A percentile compares a stretch with the other conserved stretches of the same genome.
Conservation (phyloP, 2,329 filamentous ascomycete genomes). For the Escovopsis weberi region DNA sequence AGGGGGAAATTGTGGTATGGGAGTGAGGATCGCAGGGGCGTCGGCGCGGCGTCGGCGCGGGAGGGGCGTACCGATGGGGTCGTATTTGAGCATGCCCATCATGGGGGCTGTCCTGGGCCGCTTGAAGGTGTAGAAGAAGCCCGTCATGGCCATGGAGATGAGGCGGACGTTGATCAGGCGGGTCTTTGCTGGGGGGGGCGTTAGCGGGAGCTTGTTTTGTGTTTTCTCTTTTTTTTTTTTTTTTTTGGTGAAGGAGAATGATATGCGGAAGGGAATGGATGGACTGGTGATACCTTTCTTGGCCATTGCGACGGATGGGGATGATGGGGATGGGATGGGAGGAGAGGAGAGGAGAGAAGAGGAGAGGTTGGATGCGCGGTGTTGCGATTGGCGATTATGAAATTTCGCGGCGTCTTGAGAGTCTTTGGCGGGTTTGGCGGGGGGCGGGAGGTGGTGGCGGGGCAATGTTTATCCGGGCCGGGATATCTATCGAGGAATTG, state of each 20-base stretch:
- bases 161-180: constrained; percentile 87
- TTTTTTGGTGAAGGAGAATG: background rate
- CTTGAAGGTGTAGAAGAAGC: constrained; percentile 86
- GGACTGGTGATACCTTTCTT: constrained; percentile 10
- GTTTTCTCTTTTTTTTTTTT: too few relatives aligned
- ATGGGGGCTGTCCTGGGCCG: constrained; percentile 69
- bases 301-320: constrained; percentile 9
- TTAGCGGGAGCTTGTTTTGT: background rate
- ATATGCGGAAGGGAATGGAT: too few relatives aligned
- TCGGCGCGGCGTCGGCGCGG: too few relatives aligned
- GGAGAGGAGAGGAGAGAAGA: too few relatives aligned
- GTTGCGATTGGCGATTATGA: background rate
- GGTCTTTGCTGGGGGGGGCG: constrained; percentile 53
- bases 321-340: too few relatives aligned
- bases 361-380: background rate
- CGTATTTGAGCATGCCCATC: constrained; percentile 97
- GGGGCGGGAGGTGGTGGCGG: constrained; percentile 1
- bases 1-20: too few relatives aligned
- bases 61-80: constrained; percentile 62
- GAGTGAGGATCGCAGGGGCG: background rate
- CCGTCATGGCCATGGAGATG: constrained; percentile 96
- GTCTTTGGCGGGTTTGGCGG: background rate
- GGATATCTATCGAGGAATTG: too few relatives aligned
- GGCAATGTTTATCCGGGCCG: constrained; percentile 7
- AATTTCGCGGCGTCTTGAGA: background rate